phyloP scores from a whole-genome alignment of 164 flowering plant species.

The Sextonia rubra region DNA sequence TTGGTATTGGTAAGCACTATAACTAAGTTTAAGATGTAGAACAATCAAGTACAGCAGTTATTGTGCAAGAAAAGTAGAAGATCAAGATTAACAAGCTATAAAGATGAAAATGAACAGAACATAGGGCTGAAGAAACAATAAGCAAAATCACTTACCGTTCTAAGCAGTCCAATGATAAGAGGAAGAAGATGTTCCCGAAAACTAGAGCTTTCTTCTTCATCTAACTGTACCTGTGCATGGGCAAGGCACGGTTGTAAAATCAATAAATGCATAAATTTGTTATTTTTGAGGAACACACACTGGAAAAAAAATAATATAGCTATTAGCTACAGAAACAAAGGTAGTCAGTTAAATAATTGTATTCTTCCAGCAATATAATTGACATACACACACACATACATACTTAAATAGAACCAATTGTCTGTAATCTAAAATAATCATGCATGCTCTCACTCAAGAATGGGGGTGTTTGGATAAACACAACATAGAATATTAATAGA shows the following conservation, averaged over 20 bases:
- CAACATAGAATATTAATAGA: too few species aligned
- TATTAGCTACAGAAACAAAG: too few species aligned
- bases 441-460: too few species aligned
- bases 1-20: neutral
- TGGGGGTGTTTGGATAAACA: too few species aligned
- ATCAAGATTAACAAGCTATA: neutral
- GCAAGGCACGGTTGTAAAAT: neutral
- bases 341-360: too few species aligned
- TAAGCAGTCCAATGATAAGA: slow-evolving; percentile 81
- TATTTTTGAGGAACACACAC: neutral
- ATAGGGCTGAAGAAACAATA: neutral
- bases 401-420: too few species aligned
- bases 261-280: slow-evolving; percentile 1
- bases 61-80: neutral
- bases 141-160: slow-evolving; percentile 64
- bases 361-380: too few species aligned
- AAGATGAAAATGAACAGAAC: neutral
- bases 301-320: neutral
- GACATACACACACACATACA: too few species aligned
- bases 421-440: too few species aligned
- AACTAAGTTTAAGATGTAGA: neutral
- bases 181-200: slow-evolving; percentile 90
- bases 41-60: too few species aligned
- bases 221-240: slow-evolving; percentile 51
- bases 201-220: slow-evolving; percentile 60